Percentiles rank a stretch among this genome's conserved stretches.
phyloP scores from a whole-genome alignment of 352 stramenopile genomes.

The Phytophthora boehmeriae region DNA sequence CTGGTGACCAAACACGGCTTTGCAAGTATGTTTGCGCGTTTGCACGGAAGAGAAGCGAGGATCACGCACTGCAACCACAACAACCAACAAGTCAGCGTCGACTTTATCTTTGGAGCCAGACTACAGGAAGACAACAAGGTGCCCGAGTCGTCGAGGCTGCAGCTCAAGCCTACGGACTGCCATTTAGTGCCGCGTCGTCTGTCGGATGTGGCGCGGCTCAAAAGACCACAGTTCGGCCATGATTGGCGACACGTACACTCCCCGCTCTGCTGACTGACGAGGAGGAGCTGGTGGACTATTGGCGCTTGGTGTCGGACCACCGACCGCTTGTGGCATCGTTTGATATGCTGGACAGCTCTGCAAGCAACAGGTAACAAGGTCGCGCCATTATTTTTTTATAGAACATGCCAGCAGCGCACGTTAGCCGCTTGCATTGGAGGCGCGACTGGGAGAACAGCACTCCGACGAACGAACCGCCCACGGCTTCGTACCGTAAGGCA shows the following conservation, averaged over 20 bases:
- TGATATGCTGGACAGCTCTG: slow-evolving; percentile 37
- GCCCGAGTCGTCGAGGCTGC: slow-evolving; percentile 27
- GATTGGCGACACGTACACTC: slow-evolving; percentile 59
- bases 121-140: slow-evolving; percentile 27
- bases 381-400: slow-evolving; percentile 10
- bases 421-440: slow-evolving; percentile 31
- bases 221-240: slow-evolving; percentile 77
- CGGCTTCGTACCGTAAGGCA: slow-evolving; percentile 31
- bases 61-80: slow-evolving; percentile 92
- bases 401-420: slow-evolving; percentile 19
- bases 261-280: slow-evolving; percentile 52
- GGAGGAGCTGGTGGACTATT: slow-evolving; percentile 80
- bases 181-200: slow-evolving; percentile 70
- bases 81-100: slow-evolving; percentile 86
- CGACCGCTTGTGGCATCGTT: slow-evolving; percentile 72
- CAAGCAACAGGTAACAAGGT: slow-evolving; percentile 3
- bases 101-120: slow-evolving; percentile 85
- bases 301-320: slow-evolving; percentile 84
- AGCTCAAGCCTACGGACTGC: slow-evolving; percentile 61
- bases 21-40: slow-evolving; percentile 69
- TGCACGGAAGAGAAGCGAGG: slow-evolving; percentile 78
- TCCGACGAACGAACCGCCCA: slow-evolving; percentile 27
- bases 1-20: slow-evolving; percentile 78
- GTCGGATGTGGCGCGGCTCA: slow-evolving; percentile 69
- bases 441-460: slow-evolving; percentile 16